Conservation (phyloP, 345 rosid species). For the Citrus maxima region DNA sequence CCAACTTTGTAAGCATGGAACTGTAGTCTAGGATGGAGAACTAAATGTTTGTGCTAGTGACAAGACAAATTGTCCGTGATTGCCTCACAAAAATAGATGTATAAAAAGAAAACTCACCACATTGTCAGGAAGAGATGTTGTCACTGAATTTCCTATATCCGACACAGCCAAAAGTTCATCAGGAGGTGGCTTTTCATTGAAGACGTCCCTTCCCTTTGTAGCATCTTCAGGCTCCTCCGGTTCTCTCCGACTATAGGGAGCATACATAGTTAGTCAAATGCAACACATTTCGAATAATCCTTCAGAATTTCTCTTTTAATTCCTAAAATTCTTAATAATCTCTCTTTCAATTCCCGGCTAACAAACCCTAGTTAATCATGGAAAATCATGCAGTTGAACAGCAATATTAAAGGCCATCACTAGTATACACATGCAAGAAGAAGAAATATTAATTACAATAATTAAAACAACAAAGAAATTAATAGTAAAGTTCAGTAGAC, state of each 20-base stretch:
- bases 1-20: too few species aligned
- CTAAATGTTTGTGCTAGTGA: too few species aligned
- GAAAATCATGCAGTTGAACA: background rate
- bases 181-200: conserved; percentile 96
- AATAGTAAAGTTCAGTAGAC: background rate
- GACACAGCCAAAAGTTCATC: conserved; percentile 97
- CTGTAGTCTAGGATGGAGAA: too few species aligned
- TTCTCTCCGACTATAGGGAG: conserved; percentile 69
- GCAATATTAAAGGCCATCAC: background rate
- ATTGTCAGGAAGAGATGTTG: conserved; percentile 88
- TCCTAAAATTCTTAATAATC: background rate
- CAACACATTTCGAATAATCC: background rate
- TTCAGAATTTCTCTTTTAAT: background rate
- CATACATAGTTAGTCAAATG: conserved; percentile 13
- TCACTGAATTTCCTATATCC: conserved; percentile 85
- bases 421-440: background rate
- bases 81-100: too few species aligned
- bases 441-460: background rate
- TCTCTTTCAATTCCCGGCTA: background rate
- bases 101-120: conserved; percentile 57
- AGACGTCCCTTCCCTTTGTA: conserved; percentile 89
- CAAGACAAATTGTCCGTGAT: too few species aligned
- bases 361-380: background rate
- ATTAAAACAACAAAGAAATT: background rate
- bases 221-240: conserved; percentile 98